Percentiles rank a stretch among this genome's conserved stretches.
Evolutionary conservation across 2,329 filamentous ascomycete genomes (phyloP).

Genomic region (Exophiala dermatitidis): DNA sequence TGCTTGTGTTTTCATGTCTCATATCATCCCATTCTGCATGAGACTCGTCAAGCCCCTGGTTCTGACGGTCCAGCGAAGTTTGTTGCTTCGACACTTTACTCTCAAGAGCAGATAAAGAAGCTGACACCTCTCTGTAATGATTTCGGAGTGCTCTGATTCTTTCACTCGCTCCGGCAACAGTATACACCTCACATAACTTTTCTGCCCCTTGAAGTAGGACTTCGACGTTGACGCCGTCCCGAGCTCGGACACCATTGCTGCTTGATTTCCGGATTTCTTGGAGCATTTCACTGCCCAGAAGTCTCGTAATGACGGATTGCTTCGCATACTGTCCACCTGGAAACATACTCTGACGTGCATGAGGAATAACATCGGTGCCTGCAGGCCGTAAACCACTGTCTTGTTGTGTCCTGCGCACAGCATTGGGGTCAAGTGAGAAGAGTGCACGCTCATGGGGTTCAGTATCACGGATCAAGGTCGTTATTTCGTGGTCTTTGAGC

Average conservation of each 20-base stretch:
- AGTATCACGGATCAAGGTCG: conserved; percentile 86
- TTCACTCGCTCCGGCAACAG: conserved; percentile 69
- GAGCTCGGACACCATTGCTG: conserved; percentile 45
- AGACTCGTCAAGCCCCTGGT: conserved; percentile 49
- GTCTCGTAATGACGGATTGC: conserved; percentile 70
- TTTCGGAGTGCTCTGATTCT: conserved; percentile 65
- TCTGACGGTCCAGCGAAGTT: conserved; percentile 65
- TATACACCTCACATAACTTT: conserved; percentile 82
- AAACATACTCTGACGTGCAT: conserved; percentile 33
- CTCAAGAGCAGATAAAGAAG: conserved; percentile 75
- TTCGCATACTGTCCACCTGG: conserved; percentile 59
- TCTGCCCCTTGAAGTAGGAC: conserved; percentile 78
- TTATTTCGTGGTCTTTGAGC: conserved; percentile 83
- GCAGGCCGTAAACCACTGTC: background rate
- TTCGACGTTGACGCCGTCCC: conserved; percentile 76
- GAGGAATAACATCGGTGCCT: conserved; percentile 1
- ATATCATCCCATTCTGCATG: conserved; percentile 49
- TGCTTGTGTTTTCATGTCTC: conserved; percentile 30
- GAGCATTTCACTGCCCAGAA: conserved; percentile 80
- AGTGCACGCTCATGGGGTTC: conserved; percentile 90
- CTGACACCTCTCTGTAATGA: conserved; percentile 62
- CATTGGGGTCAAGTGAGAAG: conserved; percentile 77
- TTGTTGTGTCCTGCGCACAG: conserved; percentile 37
- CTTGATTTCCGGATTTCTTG: conserved; percentile 62
- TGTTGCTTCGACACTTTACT: conserved; percentile 68